Conservation (phyloP, 495 filamentous ascomycete genomes). For the Penicillium daleae region DNA sequence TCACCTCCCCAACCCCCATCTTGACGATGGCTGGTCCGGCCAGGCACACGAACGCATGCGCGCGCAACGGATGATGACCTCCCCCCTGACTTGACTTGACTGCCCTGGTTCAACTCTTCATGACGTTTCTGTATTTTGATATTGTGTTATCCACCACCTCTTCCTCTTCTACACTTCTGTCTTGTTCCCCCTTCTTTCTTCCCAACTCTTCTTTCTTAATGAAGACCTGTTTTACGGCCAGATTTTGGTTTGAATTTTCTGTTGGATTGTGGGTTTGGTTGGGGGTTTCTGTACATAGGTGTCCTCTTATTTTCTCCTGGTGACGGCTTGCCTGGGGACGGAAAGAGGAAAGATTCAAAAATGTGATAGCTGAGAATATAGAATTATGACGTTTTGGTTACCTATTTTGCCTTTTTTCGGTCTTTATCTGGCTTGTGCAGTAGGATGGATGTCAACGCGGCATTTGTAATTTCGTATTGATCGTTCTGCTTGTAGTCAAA, state of each 20-base stretch:
- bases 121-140: background rate
- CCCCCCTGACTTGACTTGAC: background rate
- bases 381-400: constrained; percentile 5
- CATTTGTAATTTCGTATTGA: too few species aligned
- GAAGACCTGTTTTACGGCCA: constrained; percentile 22
- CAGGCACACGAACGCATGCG: background rate
- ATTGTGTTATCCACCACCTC: background rate
- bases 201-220: constrained; percentile 14
- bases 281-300: constrained; percentile 7
- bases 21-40: constrained; percentile 24
- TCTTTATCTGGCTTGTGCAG: too few species aligned
- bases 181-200: background rate
- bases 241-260: constrained; percentile 5
- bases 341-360: constrained; percentile 3
- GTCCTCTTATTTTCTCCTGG: background rate
- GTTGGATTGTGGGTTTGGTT: constrained; percentile 2
- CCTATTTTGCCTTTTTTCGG: too few species aligned
- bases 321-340: too few species aligned
- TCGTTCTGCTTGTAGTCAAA: too few species aligned
- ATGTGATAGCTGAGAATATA: constrained; percentile 3
- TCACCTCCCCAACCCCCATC: constrained; percentile 5
- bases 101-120: background rate
- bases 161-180: background rate
- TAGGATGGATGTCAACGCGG: too few species aligned
- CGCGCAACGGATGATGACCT: constrained; percentile 29